Base-by-base conservation (phyloP, 192 early-diverging fungal species). In the Coemansia sp. region DNA sequence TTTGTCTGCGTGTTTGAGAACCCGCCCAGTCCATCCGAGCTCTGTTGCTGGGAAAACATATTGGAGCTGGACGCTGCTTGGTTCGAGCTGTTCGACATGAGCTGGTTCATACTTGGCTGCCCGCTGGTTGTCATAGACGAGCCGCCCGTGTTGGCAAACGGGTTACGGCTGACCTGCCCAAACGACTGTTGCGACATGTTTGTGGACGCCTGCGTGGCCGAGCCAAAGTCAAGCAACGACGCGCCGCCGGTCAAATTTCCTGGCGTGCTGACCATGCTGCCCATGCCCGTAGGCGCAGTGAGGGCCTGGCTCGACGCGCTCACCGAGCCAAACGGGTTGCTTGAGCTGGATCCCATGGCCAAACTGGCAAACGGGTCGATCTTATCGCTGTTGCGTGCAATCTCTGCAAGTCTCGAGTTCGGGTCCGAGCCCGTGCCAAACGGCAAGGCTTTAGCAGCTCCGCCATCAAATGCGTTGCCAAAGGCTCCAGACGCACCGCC, bases 341-440 rank as follows among this genome's bases (percentile, higher is more conserved):
- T 63, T 3, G 50, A 28, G 48, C 59, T 60, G 20, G 73, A 68
- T 0, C 69, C 57, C 66, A 74, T 67, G 5, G 83, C 83, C 38
- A 84, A 63, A 64, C 76, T 83, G 37, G 83, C 83, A 57, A 84
- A 84, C 48, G 83, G 83, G 51, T 84, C 83, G 50, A 84, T 84
- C 38, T 66, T 58, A 21, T 75, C 74, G 64, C 80, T 81, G 61
- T 84, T 84, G 50, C 83, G 80, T 11, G 83, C 83, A 66, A 84
- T 81, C 59, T 81, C 78, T 2, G 82, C 82, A 2, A 84, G 36
- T 50, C 56, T 63, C 5, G 82, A 48, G 60, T 81, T 81, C 8
- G 82, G 74, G 25, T 67, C 70, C 17, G 67, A 58, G 47, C 64
- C 68, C 26, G 61, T 61, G 5, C 75, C 71, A 47, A 68, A 76